These are phyloP conservation scores for Phytophthora fragariaefolia DNA, from an alignment of 352 stramenopile species.

Conservation along the genomic window DNA sequence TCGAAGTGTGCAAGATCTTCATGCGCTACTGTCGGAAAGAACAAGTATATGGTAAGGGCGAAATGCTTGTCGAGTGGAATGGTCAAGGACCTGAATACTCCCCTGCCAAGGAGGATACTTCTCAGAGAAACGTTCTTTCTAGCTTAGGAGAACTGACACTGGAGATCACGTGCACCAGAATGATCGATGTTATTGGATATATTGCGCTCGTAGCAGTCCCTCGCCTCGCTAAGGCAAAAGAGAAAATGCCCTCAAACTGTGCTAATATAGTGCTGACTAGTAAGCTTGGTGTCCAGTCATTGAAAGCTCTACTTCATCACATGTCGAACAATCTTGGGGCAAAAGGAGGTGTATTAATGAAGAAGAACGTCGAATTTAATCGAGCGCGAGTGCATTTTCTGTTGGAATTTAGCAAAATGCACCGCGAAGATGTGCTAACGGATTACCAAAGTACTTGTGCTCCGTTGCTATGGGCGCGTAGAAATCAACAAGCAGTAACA, in stretches of 20 bases:
- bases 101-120: conserved; percentile 18
- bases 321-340: conserved; percentile 52
- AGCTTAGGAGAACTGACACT: conserved; percentile 10
- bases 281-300: conserved; percentile 42
- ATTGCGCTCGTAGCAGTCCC: conserved; percentile 43
- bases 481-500: background rate
- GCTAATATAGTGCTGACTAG: conserved; percentile 7
- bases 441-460: conserved; percentile 62
- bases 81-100: conserved; percentile 18
- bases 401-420: conserved; percentile 63
- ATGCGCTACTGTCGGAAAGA: conserved; percentile 55
- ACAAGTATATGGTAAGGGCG: conserved; percentile 9
- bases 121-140: conserved; percentile 5
- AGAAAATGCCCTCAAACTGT: conserved; percentile 17
- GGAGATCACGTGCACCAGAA: conserved; percentile 28
- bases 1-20: conserved; percentile 66
- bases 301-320: conserved; percentile 71
- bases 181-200: conserved; percentile 28
- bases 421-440: conserved; percentile 54
- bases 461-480: conserved; percentile 13
- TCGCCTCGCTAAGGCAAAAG: conserved; percentile 41
- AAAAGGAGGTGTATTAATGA: conserved; percentile 24
- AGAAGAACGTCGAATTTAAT: conserved; percentile 55
- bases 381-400: conserved; percentile 51
- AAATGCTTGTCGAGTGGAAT: background rate